Base-by-base conservation (phyloP, 345 rosid species). In the Syzygium oleosum region DNA sequence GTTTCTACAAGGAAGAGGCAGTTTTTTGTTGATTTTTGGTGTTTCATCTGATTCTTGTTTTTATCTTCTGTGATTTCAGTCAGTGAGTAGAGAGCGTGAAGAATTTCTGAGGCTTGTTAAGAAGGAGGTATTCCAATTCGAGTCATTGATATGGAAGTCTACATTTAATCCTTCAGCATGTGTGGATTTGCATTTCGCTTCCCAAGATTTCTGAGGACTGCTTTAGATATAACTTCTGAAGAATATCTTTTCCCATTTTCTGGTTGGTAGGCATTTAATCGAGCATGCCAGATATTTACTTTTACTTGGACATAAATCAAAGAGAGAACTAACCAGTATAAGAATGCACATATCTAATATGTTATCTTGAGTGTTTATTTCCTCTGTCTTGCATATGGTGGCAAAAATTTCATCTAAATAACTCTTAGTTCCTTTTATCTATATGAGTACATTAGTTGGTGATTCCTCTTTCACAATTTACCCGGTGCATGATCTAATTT, bases 31-130 rank as follows among this genome's bases (percentile, higher is more conserved):
- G 59, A 11, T 14, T 38, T 38, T 54, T 41, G 43, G 63, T 38
- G 41, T 88, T 87, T 27, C 87, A 12, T 86, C 87, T 89, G 85
- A 12, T 86, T 12, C 27, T 87, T 68, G 52, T 79, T 55, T 80
- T 80, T 86, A 90, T 85, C 86, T 86, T 68, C 55, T 89, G 87
- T 46, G 87, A 51, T 89, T 91, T 84, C 94, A 96, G 99, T 94
- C 98, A 17, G 99, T 98, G 58, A 98, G 99, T 93, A 91, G 94
- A 93, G 99, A 98, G 92, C 97, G 99, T 85, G 99, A 96, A 91
- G 99, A 96, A 92, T 98, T 96, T 89, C 92, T 98, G 90, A 92
- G 93, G 88, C 94, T 96, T 84, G 99, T 96, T 77, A 95, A 94
- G 43, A 94, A 96, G 91, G 99, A 98, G 99, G 98, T 96, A 93